Percentiles rank a stretch among this genome's conserved stretches.
These are phyloP conservation scores for Hypoxylon sp. DNA, from an alignment of 2,329 filamentous ascomycete genomes.

Conservation along the genomic window DNA sequence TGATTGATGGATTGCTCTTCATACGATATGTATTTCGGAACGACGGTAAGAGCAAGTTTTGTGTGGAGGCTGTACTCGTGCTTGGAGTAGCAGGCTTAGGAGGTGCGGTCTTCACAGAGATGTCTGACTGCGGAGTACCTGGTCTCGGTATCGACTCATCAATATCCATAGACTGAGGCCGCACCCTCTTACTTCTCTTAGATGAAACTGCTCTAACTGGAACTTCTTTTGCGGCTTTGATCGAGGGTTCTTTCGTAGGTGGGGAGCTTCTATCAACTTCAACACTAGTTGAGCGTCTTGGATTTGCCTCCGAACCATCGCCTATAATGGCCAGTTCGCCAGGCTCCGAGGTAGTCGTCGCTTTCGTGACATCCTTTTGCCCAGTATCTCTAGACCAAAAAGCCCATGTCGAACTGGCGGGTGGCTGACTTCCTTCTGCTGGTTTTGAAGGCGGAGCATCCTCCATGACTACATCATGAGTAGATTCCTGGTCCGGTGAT, in stretches of 20 bases:
- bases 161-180: conserved; percentile 59
- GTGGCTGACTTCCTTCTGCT: conserved; percentile 47
- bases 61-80: conserved; percentile 52
- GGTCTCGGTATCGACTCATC: conserved; percentile 51
- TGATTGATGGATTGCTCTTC: conserved; percentile 72
- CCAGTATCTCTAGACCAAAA: conserved; percentile 76
- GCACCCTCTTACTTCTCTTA: conserved; percentile 56
- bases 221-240: conserved; percentile 43
- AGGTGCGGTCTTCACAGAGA: conserved; percentile 39
- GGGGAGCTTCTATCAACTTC: conserved; percentile 50
- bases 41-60: conserved; percentile 74
- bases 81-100: conserved; percentile 45
- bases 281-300: conserved; percentile 55
- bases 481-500: conserved; percentile 34
- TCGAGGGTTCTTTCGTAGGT: conserved; percentile 48
- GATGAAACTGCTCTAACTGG: conserved; percentile 40
- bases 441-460: conserved; percentile 50
- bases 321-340: conserved; percentile 66
- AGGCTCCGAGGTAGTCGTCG: conserved; percentile 48
- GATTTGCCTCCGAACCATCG: conserved; percentile 64
- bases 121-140: conserved; percentile 47
- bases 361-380: conserved; percentile 48
- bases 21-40: conserved; percentile 74
- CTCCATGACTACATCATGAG: conserved; percentile 54
- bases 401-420: conserved; percentile 75